Evolutionary conservation across 768 basidiomycete species (phyloP), one percentile per base, ranked within the genome.

Genomic region (Lentinula sp.): DNA sequence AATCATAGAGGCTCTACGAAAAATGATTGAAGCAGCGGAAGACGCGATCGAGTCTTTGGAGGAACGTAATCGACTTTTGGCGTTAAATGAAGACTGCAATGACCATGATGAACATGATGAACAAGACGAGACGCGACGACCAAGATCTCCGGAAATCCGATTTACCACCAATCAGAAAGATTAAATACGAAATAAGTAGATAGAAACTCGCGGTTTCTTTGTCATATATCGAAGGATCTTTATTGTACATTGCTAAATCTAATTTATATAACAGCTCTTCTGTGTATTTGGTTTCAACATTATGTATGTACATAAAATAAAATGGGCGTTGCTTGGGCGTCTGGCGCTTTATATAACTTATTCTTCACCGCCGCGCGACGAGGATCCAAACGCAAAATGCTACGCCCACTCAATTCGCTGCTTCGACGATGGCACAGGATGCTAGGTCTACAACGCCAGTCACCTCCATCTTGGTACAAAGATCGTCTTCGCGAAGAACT

Each of bases 1-100:
- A 13, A 13, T 43, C 54, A 37, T 40, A 70, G 70, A 68, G 57
- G 62, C 64, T 9, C 59, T 71, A 35, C 66, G 64, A 18, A 67
- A 65, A 58, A 68, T 71, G 61, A 67, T 68, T 5, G 65, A 64
- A 28, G 64, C 67, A 9, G 68, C 70, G 18, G 65, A 71, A 60
- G 57, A 67, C 2, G 67, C 67, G 31, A 21, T 70, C 5, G 59
- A 65, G 21, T 65, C 68, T 18, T 40, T 71, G 23, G 63, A 66
- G 40, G 62, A 69, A 53, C 67, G 70, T 3, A 65, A 69, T 48
- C 63, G 42, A 16, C 53, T 68, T 8, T 43, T 57, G 32, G 48
- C 40, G 32, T 18, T 57, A 15, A 16, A 57, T 15, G 37, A 39
- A 53, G 21, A 55, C 9, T 11, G 18, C 34, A 34, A 31, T 21